A percentile compares a stretch with the other conserved stretches of the same genome.
phyloP scores from a whole-genome alignment of 176 grass and related monocot genomes.

The Eragrostis curvula region DNA sequence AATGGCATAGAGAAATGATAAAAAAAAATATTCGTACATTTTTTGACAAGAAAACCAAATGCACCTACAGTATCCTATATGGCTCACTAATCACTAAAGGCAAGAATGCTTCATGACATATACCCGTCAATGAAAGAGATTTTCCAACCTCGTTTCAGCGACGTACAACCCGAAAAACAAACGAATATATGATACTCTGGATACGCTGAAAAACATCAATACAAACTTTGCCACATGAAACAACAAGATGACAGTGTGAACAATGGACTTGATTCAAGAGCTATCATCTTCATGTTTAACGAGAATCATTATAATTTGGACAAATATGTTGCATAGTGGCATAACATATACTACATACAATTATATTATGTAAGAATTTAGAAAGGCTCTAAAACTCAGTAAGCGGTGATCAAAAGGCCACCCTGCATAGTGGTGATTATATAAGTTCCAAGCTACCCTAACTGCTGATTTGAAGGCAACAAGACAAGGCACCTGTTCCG shows the following conservation, averaged over 20 bases:
- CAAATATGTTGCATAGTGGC: slow-evolving; percentile 4
- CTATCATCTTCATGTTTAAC: slow-evolving; percentile 19
- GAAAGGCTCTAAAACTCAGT: not conserved
- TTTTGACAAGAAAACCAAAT: not conserved
- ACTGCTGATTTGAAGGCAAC: not conserved
- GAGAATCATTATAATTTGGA: slow-evolving; percentile 6
- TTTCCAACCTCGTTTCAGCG: not conserved
- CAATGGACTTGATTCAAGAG: not conserved
- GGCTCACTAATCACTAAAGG: not conserved
- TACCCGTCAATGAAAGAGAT: not conserved
- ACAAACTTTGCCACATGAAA: not conserved
- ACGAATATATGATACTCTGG: not conserved
- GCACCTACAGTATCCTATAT: not conserved
- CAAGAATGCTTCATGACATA: slow-evolving; percentile 19
- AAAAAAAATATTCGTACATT: slow-evolving; percentile 13
- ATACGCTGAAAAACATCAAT: slow-evolving; percentile 6
- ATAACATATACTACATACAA: not conserved
- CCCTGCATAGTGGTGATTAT: not conserved
- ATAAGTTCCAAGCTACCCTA: not conserved
- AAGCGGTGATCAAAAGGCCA: not conserved
- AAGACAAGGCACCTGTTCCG: too few species aligned
- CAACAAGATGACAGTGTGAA: not conserved
- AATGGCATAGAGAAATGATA: not conserved
- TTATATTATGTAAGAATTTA: slow-evolving; percentile 1
- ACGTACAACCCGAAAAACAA: not conserved